Evolutionary conservation across 768 basidiomycete species (phyloP).

Genomic region (Boletus vermiculosoides): DNA sequence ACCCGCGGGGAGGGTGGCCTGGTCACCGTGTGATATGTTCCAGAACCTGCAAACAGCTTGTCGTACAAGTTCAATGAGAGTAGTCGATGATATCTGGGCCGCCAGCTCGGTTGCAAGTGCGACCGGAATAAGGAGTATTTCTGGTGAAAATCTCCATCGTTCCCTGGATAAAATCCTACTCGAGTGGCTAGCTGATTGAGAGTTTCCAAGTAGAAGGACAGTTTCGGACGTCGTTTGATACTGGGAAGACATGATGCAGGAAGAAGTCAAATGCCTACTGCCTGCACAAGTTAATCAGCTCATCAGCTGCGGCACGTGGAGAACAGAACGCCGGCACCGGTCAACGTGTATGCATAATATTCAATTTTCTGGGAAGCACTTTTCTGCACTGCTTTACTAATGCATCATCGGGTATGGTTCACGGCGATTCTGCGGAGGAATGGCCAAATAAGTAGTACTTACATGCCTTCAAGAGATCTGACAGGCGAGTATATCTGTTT

Average conservation of each 20-base stretch:
- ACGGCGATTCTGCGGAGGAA: no score
- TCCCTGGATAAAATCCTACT: background rate
- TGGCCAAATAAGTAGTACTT: no score
- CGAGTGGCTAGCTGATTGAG: background rate
- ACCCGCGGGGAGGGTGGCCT: constrained; percentile 5
- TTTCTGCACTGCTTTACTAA: background rate
- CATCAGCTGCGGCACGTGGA: background rate
- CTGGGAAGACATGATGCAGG: constrained; percentile 10
- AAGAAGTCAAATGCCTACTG: no score
- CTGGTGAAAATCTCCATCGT: constrained; percentile 6
- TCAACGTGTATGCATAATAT: background rate
- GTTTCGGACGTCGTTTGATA: constrained; percentile 8
- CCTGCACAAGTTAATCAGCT: background rate
- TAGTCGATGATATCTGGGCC: constrained; percentile 22
- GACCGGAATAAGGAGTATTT: constrained; percentile 28
- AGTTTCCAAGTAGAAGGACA: constrained; percentile 8
- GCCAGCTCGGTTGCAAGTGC: constrained; percentile 26
- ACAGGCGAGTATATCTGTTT: no score
- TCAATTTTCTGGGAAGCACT: background rate
- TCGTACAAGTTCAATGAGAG: constrained; percentile 26
- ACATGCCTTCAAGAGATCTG: no score
- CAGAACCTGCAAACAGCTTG: constrained; percentile 28
- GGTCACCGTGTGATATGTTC: constrained; percentile 12
- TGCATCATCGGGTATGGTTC: no score
- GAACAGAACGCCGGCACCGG: background rate